phyloP scores from a whole-genome alignment of 805 yeast species.

The Metschnikowia borealis region DNA sequence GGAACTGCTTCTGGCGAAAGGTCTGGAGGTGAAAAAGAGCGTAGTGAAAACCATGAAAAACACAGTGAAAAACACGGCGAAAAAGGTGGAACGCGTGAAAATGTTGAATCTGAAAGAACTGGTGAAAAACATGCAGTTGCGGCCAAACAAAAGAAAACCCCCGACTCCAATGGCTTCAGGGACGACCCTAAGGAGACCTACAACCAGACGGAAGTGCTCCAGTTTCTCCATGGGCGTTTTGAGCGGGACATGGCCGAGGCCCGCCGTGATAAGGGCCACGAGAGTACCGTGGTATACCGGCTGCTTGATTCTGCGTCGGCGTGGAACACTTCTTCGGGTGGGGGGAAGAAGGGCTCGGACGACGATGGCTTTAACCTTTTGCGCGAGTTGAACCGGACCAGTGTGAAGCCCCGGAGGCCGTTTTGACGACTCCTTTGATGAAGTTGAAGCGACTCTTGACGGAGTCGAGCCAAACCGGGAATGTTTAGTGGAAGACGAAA shows the following conservation, averaged over 20 bases:
- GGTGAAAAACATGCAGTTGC: no score
- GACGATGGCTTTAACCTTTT: slow-evolving; percentile 12
- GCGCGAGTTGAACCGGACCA: slow-evolving; percentile 13
- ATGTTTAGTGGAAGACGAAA: no score
- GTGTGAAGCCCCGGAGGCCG: slow-evolving; percentile 1
- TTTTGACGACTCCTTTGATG: background rate
- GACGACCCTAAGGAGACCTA: slow-evolving; percentile 3
- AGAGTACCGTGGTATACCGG: slow-evolving; percentile 18
- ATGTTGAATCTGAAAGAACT: no score
- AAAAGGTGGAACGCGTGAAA: no score
- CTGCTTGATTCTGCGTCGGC: slow-evolving; percentile 23
- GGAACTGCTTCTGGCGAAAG: no score
- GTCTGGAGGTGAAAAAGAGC: no score
- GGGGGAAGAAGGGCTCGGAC: slow-evolving; percentile 5
- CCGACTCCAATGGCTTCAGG: no score
- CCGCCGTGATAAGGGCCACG: slow-evolving; percentile 20
- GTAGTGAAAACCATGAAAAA: no score
- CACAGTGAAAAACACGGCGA: no score
- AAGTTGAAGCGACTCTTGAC: no score
- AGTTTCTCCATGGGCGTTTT: slow-evolving; percentile 17
- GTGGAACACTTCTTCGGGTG: slow-evolving; percentile 13
- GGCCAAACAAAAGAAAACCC: no score
- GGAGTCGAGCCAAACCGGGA: no score
- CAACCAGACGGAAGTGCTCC: slow-evolving; percentile 21
- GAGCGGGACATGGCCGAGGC: slow-evolving; percentile 19